These are phyloP conservation scores for Porpolomopsis calyptriformis DNA, from an alignment of 768 basidiomycete genomes.

Conservation along the genomic window DNA sequence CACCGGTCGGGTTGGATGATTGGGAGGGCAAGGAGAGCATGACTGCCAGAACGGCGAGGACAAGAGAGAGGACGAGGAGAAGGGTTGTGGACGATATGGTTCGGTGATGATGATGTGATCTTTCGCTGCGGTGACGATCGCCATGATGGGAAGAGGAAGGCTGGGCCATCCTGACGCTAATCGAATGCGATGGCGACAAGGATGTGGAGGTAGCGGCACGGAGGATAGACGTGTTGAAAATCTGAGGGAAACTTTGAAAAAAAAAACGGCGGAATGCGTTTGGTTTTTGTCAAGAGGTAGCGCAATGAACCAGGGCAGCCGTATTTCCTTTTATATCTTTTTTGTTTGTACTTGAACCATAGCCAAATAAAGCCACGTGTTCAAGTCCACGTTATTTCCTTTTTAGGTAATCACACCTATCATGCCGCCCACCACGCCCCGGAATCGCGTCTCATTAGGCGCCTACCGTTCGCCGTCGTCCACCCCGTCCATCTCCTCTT, in stretches of 20 bases:
- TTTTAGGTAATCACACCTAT: conserved; percentile 6
- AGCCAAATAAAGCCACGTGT: not conserved
- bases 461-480: conserved; percentile 49
- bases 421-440: conserved; percentile 27
- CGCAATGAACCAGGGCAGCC: not conserved
- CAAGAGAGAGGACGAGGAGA: conserved; percentile 74
- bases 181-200: conserved; percentile 62
- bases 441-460: conserved; percentile 40
- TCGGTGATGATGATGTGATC: conserved; percentile 66
- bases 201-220: conserved; percentile 50
- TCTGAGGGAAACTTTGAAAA: conserved; percentile 1
- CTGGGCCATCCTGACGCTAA: conserved; percentile 65
- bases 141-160: conserved; percentile 74
- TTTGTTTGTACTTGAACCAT: not conserved
- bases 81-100: conserved; percentile 87
- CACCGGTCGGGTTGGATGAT: conserved; percentile 24
- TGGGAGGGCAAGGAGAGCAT: conserved; percentile 77
- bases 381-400: not conserved
- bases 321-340: too few species aligned
- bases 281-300: not conserved
- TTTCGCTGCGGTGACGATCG: conserved; percentile 48
- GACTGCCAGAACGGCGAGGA: conserved; percentile 80
- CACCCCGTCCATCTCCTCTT: conserved; percentile 66
- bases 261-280: not conserved
- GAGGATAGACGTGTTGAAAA: conserved; percentile 57